phyloP scores from a whole-genome alignment of 805 yeast species.

The Candida stauntonica region DNA sequence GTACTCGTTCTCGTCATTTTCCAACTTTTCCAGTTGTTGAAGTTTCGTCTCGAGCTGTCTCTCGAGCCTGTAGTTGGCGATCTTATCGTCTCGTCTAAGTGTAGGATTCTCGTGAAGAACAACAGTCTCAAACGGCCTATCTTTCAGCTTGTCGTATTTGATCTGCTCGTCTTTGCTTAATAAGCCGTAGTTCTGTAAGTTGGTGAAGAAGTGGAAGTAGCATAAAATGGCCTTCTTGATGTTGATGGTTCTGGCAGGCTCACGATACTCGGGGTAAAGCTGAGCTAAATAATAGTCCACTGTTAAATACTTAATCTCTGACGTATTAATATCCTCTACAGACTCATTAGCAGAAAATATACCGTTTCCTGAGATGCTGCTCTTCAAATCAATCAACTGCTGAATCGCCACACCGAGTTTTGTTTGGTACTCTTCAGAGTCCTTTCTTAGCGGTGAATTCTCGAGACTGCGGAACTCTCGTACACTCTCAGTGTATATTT shows the following conservation, averaged over 20 bases:
- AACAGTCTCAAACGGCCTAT: conserved; percentile 32
- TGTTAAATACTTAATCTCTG: conserved; percentile 54
- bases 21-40: conserved; percentile 34
- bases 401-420: conserved; percentile 34
- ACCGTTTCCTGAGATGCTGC: conserved; percentile 41
- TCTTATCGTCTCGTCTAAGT: conserved; percentile 62
- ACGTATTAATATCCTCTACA: conserved; percentile 63
- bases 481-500: conserved; percentile 6
- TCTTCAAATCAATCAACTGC: conserved; percentile 41
- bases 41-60: conserved; percentile 48
- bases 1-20: conserved; percentile 30
- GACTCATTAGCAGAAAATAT: conserved; percentile 71
- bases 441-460: conserved; percentile 33
- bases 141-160: conserved; percentile 33
- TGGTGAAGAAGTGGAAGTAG: conserved; percentile 42
- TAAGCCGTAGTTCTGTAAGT: conserved; percentile 41
- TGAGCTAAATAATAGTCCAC: conserved; percentile 57
- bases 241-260: conserved; percentile 30
- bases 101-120: conserved; percentile 34
- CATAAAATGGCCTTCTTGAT: conserved; percentile 40
- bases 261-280: conserved; percentile 24
- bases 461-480: conserved; percentile 2
- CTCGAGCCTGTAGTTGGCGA: conserved; percentile 59
- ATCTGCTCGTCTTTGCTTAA: conserved; percentile 34
- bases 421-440: conserved; percentile 39